Evolutionary conservation across 495 filamentous ascomycete genomes (phyloP).

Genomic region (Neurospora sp.): DNA sequence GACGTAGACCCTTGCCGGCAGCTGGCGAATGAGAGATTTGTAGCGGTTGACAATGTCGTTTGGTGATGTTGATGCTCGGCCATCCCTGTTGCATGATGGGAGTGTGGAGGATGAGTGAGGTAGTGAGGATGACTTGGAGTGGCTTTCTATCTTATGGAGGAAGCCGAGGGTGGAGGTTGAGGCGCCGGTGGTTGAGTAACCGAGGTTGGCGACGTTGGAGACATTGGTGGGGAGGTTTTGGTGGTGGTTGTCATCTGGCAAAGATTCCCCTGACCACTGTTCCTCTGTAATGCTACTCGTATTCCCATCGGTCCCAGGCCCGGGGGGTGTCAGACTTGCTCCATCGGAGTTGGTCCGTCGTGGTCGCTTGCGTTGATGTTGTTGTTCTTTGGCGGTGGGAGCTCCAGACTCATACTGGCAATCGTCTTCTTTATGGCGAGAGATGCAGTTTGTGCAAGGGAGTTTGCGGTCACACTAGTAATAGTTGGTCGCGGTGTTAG

Average conservation of each 20-base stretch:
- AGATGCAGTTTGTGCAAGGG: conserved; percentile 52
- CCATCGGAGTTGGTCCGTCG: conserved; percentile 3
- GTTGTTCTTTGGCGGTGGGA: conserved; percentile 30
- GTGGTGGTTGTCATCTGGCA: not conserved
- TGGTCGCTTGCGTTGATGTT: conserved; percentile 9
- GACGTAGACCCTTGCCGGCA: conserved; percentile 43
- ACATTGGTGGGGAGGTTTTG: not conserved
- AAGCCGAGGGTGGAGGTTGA: conserved; percentile 40
- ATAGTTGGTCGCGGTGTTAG: not conserved
- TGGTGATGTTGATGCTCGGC: too few relatives aligned
- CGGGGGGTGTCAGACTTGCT: not conserved
- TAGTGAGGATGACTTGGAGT: not conserved
- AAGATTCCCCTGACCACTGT: not conserved
- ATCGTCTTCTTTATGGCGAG: conserved; percentile 36
- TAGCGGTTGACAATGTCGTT: conserved; percentile 2
- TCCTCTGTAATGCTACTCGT: not conserved
- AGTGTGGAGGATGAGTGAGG: too few relatives aligned
- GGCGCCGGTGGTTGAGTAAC: conserved; percentile 35
- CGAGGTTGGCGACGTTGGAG: conserved; percentile 31
- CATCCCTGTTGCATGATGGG: too few relatives aligned
- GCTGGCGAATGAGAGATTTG: conserved; percentile 39
- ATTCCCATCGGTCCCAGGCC: not conserved
- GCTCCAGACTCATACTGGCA: conserved; percentile 43
- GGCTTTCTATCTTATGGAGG: conserved; percentile 36
- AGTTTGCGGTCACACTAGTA: conserved; percentile 49